Conservation (phyloP, 768 basidiomycete species). For the Serendipita sp. region DNA sequence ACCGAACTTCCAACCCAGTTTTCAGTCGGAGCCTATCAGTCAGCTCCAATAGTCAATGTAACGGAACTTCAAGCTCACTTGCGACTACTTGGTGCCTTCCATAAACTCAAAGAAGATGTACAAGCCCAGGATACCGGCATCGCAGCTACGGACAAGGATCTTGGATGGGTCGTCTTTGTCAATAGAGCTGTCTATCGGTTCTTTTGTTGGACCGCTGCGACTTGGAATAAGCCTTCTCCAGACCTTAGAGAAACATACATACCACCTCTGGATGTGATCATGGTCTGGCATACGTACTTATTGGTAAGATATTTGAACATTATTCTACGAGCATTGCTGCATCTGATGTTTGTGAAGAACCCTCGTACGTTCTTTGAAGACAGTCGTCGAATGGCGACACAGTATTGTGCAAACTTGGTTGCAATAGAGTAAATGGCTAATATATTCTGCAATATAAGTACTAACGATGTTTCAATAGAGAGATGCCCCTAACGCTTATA, state of each 20-base stretch:
- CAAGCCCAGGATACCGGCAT: neutral
- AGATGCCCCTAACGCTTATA: neutral
- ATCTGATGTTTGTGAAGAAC: neutral
- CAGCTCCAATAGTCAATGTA: neutral
- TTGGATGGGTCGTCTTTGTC: neutral
- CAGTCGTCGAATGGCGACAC: neutral
- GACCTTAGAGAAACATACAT: neutral
- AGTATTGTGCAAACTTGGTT: neutral
- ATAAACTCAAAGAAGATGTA: neutral
- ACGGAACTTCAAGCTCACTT: neutral
- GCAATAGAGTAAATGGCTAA: neutral
- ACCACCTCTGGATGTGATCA: too few relatives aligned
- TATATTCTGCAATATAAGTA: neutral
- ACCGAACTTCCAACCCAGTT: neutral
- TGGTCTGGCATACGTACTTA: neutral
- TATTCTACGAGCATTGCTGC: constrained; percentile 9
- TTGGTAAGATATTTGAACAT: constrained; percentile 11
- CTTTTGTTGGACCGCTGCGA: neutral
- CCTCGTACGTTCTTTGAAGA: neutral
- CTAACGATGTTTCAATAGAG: neutral
- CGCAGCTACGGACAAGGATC: neutral
- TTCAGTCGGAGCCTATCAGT: neutral
- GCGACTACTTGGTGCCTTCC: neutral
- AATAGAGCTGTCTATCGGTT: neutral
- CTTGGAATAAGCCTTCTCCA: neutral